A percentile compares a stretch with the other conserved stretches of the same genome.
phyloP scores from a whole-genome alignment of 495 filamentous ascomycete genomes.

The Umbilicaria muhlenbergii region DNA sequence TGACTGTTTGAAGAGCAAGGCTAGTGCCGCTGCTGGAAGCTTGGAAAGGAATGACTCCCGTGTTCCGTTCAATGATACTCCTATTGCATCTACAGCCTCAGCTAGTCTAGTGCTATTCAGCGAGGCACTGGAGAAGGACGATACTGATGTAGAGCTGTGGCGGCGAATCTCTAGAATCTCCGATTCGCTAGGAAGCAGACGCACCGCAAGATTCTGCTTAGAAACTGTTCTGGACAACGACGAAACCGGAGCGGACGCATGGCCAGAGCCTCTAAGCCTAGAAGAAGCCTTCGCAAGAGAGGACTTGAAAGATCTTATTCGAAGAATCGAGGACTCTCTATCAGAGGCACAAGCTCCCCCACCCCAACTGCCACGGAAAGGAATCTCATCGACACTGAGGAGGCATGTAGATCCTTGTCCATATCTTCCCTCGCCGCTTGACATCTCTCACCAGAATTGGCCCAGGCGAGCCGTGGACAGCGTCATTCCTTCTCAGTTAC shows the following conservation, averaged over 20 bases:
- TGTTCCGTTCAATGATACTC: background rate
- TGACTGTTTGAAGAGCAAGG: constrained; percentile 44
- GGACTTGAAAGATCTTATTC: constrained; percentile 52
- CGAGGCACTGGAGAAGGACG: constrained; percentile 72
- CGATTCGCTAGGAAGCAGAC: constrained; percentile 54
- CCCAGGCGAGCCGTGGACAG: too few species aligned
- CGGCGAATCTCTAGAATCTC: constrained; percentile 66
- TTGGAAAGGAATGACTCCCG: background rate
- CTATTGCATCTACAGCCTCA: background rate
- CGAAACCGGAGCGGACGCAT: constrained; percentile 52
- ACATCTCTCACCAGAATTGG: too few species aligned
- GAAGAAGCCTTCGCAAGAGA: constrained; percentile 76
- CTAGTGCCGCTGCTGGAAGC: constrained; percentile 4
- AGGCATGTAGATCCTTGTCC: constrained; percentile 61
- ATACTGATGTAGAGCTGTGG: constrained; percentile 92
- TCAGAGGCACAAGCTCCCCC: constrained; percentile 44
- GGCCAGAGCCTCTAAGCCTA: constrained; percentile 60
- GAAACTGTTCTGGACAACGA: constrained; percentile 84
- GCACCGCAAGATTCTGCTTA: constrained; percentile 71
- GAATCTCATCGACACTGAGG: constrained; percentile 44
- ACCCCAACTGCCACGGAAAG: constrained; percentile 44
- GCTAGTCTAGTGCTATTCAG: constrained; percentile 43
- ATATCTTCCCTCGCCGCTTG: constrained; percentile 46
- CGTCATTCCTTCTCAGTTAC: constrained; percentile 19
- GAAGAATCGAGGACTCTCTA: constrained; percentile 54